Conservation (phyloP, 2,329 filamentous ascomycete species). For the Aspergillus ruber region DNA sequence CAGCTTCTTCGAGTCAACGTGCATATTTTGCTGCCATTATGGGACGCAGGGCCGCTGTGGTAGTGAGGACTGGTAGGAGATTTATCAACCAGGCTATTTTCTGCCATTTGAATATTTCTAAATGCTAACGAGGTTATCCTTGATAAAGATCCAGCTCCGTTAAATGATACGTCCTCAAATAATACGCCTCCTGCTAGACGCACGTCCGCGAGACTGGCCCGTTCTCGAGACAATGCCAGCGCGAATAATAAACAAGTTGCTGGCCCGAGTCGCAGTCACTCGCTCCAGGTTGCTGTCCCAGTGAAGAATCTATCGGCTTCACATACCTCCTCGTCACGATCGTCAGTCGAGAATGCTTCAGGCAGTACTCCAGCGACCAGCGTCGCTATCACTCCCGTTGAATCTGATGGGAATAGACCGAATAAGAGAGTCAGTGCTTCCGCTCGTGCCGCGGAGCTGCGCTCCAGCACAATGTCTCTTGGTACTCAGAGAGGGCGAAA, state of each 20-base stretch:
- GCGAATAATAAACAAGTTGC: slow-evolving; percentile 4
- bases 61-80: neutral
- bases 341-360: slow-evolving; percentile 33
- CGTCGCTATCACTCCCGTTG: slow-evolving; percentile 49
- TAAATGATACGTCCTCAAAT: slow-evolving; percentile 1
- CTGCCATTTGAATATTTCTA: neutral
- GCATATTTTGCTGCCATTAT: neutral
- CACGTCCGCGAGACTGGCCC: slow-evolving; percentile 18
- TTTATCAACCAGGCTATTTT: neutral
- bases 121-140: neutral
- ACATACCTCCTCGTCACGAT: slow-evolving; percentile 29
- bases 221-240: slow-evolving; percentile 3
- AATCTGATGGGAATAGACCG: slow-evolving; percentile 28
- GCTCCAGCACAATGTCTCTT: slow-evolving; percentile 41
- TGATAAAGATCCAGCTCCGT: neutral
- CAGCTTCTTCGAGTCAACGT: neutral
- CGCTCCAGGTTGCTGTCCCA: slow-evolving; percentile 28
- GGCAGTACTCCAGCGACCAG: slow-evolving; percentile 59
- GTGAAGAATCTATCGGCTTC: slow-evolving; percentile 17
- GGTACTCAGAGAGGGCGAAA: slow-evolving; percentile 33
- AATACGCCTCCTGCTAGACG: slow-evolving; percentile 11
- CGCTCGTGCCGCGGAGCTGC: slow-evolving; percentile 42
- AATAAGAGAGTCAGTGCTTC: slow-evolving; percentile 37
- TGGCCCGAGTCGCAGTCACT: neutral
- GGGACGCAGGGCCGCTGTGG: neutral